Conservation (phyloP, 495 filamentous ascomycete genomes). For the Cenococcum geophilum region DNA sequence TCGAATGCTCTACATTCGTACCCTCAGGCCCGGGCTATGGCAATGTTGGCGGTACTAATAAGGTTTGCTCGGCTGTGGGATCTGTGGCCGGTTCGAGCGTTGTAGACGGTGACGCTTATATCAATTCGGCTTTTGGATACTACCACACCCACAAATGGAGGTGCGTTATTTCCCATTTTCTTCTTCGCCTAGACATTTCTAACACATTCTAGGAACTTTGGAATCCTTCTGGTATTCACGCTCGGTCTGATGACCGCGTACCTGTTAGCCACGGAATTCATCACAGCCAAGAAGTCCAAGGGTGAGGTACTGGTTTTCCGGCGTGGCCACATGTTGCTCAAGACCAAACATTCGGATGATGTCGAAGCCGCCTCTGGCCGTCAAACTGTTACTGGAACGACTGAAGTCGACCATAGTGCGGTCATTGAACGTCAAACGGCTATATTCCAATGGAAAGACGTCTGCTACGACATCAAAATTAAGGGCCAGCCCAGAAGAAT, state of each 20-base stretch:
- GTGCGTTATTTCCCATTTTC: background rate
- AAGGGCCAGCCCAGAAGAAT: conserved; percentile 69
- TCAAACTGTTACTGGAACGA: conserved; percentile 40
- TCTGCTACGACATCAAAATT: conserved; percentile 86
- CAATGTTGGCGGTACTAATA: conserved; percentile 38
- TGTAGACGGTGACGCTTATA: conserved; percentile 65
- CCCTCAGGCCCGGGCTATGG: conserved; percentile 52
- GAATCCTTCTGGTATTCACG: conserved; percentile 72
- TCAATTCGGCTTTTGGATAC: conserved; percentile 57
- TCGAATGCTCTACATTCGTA: conserved; percentile 56
- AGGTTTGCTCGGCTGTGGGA: conserved; percentile 59
- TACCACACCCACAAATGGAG: conserved; percentile 58
- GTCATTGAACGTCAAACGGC: conserved; percentile 58
- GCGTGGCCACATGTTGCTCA: conserved; percentile 60
- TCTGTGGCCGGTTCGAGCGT: conserved; percentile 49
- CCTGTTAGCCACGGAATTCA: conserved; percentile 64
- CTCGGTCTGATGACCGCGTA: conserved; percentile 60
- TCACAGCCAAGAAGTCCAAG: conserved; percentile 73
- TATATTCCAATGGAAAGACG: conserved; percentile 80
- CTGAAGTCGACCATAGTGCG: conserved; percentile 43
- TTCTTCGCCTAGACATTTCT: background rate
- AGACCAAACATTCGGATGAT: conserved; percentile 52
- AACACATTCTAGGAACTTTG: conserved; percentile 54
- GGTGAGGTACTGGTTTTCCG: conserved; percentile 86
- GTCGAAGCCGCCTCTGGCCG: conserved; percentile 44